phyloP scores from a whole-genome alignment of 1,284 basidiomycete species.

The Pyrrhoderma lamaoense region DNA sequence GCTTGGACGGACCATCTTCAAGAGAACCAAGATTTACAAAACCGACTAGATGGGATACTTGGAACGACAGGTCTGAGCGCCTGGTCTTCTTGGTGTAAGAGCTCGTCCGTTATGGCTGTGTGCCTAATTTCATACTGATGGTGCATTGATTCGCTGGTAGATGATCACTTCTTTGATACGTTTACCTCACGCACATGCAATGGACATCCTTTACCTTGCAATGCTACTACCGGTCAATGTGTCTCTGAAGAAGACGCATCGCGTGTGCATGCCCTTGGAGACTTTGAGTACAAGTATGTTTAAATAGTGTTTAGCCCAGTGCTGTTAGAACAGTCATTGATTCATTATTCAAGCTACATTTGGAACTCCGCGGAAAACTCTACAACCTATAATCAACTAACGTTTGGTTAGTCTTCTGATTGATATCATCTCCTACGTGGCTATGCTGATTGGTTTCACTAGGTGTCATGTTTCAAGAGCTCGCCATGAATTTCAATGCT shows the following conservation, averaged over 20 bases:
- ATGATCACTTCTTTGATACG: slow-evolving; percentile 42
- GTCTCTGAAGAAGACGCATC: slow-evolving; percentile 38
- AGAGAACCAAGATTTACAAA: slow-evolving; percentile 35
- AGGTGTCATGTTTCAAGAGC: slow-evolving; percentile 34
- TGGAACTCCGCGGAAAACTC: slow-evolving; percentile 42
- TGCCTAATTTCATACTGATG: background rate
- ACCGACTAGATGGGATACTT: slow-evolving; percentile 34
- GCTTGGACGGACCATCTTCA: slow-evolving; percentile 45
- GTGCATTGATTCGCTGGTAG: slow-evolving; percentile 21
- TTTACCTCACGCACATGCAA: slow-evolving; percentile 44
- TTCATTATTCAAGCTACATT: slow-evolving; percentile 34
- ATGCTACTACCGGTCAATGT: slow-evolving; percentile 34
- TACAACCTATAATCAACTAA: slow-evolving; percentile 38
- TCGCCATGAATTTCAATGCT: slow-evolving; percentile 28
- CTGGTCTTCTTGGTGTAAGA: slow-evolving; percentile 43
- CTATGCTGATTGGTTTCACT: background rate
- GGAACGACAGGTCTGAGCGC: slow-evolving; percentile 37
- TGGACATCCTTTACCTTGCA: slow-evolving; percentile 43
- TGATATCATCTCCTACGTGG: background rate
- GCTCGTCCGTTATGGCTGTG: background rate
- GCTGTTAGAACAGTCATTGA: background rate
- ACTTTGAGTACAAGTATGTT: slow-evolving; percentile 52
- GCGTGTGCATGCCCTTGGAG: slow-evolving; percentile 34
- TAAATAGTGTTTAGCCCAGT: too few species aligned
- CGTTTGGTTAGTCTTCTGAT: slow-evolving; percentile 34